Conservation (phyloP, 179 eudicot species). For the Pouteria campechiana region DNA sequence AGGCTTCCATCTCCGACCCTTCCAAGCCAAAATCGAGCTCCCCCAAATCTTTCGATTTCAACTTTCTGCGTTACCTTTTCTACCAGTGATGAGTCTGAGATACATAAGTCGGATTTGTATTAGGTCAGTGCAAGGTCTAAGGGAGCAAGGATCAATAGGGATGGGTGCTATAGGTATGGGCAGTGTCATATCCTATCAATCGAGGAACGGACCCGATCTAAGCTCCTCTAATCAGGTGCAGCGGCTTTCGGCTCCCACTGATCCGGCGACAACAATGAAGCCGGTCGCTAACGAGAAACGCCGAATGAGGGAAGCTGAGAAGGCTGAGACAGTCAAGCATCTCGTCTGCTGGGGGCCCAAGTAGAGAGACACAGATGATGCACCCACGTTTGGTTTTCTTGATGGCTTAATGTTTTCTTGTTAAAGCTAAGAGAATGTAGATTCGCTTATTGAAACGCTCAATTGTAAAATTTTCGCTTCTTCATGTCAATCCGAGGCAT, state of each 20-base stretch:
- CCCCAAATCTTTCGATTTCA: too few relatives aligned
- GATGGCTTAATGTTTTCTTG: too few relatives aligned
- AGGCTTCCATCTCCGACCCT: too few relatives aligned
- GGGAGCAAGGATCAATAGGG: conserved; percentile 1
- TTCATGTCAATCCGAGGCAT: too few relatives aligned
- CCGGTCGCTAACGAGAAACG: not conserved
- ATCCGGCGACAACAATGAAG: not conserved
- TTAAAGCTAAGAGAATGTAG: too few relatives aligned
- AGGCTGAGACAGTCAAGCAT: conserved; percentile 13
- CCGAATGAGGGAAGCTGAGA: conserved; percentile 11
- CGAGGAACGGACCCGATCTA: conserved; percentile 3
- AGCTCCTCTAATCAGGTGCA: not conserved
- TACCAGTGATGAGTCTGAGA: conserved; percentile 6
- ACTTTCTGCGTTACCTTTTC: too few relatives aligned
- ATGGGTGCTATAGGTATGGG: not conserved
- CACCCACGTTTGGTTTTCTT: too few relatives aligned
- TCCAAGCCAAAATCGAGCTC: too few relatives aligned
- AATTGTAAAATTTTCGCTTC: too few relatives aligned
- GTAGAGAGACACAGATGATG: too few relatives aligned
- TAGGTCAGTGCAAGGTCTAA: not conserved
- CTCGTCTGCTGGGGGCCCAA: conserved; percentile 16
- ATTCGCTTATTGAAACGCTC: too few relatives aligned
- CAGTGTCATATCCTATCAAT: conserved; percentile 4
- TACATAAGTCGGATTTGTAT: not conserved
- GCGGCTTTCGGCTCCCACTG: conserved; percentile 2